phyloP scores from a whole-genome alignment of 139 green algal genomes.

The Coccomyxa sp. region DNA sequence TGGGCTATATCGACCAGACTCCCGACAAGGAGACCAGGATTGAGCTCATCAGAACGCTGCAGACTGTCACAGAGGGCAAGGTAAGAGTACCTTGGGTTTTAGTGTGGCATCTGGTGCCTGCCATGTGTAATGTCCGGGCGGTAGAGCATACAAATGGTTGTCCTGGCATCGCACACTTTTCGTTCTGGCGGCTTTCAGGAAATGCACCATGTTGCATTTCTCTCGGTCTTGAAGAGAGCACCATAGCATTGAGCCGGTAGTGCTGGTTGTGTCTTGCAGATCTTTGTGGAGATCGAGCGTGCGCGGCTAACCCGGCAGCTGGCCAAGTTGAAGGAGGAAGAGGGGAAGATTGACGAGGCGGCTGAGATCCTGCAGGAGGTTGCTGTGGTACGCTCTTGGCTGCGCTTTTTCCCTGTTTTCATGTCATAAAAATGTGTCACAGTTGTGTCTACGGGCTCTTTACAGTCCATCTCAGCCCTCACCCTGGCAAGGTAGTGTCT shows the following conservation, averaged over 20 bases:
- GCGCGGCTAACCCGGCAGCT: slow-evolving; percentile 84
- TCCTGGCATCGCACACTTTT: too few relatives aligned
- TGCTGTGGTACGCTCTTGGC: slow-evolving; percentile 63
- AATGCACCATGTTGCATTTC: too few relatives aligned
- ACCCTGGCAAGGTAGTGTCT: neutral
- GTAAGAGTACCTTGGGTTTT: slow-evolving; percentile 19
- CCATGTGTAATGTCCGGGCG: neutral
- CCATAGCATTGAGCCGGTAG: neutral
- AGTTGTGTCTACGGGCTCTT: neutral
- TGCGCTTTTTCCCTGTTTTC: neutral
- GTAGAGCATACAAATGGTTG: too few relatives aligned
- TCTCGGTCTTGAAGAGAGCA: neutral
- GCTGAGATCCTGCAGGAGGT: slow-evolving; percentile 96
- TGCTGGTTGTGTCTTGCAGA: slow-evolving; percentile 50
- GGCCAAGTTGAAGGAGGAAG: slow-evolving; percentile 84
- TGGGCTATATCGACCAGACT: slow-evolving; percentile 75
- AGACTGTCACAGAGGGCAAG: slow-evolving; percentile 94
- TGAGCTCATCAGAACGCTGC: slow-evolving; percentile 93
- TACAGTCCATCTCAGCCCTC: neutral
- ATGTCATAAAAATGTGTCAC: neutral
- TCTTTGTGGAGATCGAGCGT: slow-evolving; percentile 99
- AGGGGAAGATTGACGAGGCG: slow-evolving; percentile 88
- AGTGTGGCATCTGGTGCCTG: neutral
- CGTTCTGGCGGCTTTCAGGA: too few relatives aligned
- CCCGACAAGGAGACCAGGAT: slow-evolving; percentile 68